These are phyloP conservation scores for Calocybe gangraenosa DNA, from an alignment of 768 basidiomycete genomes.

Conservation along the genomic window DNA sequence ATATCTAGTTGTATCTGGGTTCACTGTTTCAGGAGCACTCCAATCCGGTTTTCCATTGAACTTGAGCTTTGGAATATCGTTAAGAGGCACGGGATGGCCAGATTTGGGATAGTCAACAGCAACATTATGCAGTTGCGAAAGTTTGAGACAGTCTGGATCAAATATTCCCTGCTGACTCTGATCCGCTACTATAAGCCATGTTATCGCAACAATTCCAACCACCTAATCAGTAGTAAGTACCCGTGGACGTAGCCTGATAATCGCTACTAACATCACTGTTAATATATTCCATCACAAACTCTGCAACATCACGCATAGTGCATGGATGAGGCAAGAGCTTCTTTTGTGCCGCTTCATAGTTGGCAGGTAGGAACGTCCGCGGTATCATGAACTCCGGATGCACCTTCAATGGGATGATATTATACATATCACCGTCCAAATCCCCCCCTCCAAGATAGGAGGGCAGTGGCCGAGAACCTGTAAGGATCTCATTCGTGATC, in stretches of 20 bases:
- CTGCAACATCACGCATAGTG: conserved; percentile 60
- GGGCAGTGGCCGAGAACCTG: conserved; percentile 57
- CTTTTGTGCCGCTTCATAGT: conserved; percentile 43
- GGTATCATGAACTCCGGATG: conserved; percentile 30
- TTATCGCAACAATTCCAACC: conserved; percentile 57
- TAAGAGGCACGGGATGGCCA: conserved; percentile 38
- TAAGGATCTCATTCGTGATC: background rate
- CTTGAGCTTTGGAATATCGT: conserved; percentile 38
- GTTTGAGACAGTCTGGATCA: conserved; percentile 44
- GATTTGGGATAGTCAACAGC: conserved; percentile 70
- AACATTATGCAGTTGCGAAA: conserved; percentile 56
- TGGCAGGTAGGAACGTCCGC: conserved; percentile 32
- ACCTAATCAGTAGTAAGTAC: conserved; percentile 28
- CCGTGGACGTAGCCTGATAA: background rate
- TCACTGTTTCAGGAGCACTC: conserved; percentile 58
- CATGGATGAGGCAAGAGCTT: conserved; percentile 43
- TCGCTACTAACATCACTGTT: conserved; percentile 49
- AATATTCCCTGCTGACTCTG: conserved; percentile 41
- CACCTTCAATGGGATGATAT: conserved; percentile 40
- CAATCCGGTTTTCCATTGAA: conserved; percentile 49
- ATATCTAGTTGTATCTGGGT: conserved; percentile 29
- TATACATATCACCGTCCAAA: conserved; percentile 62
- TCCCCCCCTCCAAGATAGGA: conserved; percentile 68
- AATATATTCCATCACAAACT: conserved; percentile 70
- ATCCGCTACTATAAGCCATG: conserved; percentile 66